phyloP scores from a whole-genome alignment of 805 yeast species.

The Monosporozyma servazzii region DNA sequence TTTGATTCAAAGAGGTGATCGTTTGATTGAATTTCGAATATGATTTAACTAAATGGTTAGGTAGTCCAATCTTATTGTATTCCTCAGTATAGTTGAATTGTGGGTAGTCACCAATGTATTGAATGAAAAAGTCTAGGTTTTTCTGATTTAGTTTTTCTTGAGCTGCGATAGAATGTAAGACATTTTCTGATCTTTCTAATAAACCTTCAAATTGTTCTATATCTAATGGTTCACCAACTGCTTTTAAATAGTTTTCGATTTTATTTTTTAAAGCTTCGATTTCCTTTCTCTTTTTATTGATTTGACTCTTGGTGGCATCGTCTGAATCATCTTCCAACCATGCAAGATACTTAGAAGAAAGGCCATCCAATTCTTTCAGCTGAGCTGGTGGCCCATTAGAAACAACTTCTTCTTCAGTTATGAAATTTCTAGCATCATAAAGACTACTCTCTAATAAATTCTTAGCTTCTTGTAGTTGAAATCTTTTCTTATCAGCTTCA shows the following conservation, averaged over 20 bases:
- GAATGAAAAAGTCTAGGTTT: slow-evolving; percentile 36
- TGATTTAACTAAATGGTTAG: slow-evolving; percentile 13
- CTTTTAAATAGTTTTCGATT: slow-evolving; percentile 33
- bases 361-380: slow-evolving; percentile 29
- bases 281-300: slow-evolving; percentile 5
- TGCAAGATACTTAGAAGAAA: slow-evolving; percentile 46
- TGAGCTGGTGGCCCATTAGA: slow-evolving; percentile 35
- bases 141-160: slow-evolving; percentile 37
- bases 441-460: slow-evolving; percentile 68
- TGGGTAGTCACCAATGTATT: slow-evolving; percentile 33
- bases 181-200: slow-evolving; percentile 34
- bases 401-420: slow-evolving; percentile 44
- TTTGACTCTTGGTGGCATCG: slow-evolving; percentile 27
- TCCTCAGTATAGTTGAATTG: slow-evolving; percentile 45
- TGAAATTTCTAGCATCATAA: slow-evolving; percentile 53
- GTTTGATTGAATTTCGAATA: slow-evolving; percentile 9
- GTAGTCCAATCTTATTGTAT: slow-evolving; percentile 35
- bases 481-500: slow-evolving; percentile 36
- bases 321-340: slow-evolving; percentile 75
- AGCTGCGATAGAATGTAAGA: slow-evolving; percentile 37
- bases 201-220: slow-evolving; percentile 36
- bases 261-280: slow-evolving; percentile 24
- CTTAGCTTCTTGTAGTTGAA: slow-evolving; percentile 51
- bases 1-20: slow-evolving; percentile 9
- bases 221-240: slow-evolving; percentile 41